Base-by-base conservation (phyloP, 129 eudicot species). In the Silybum marianum region DNA sequence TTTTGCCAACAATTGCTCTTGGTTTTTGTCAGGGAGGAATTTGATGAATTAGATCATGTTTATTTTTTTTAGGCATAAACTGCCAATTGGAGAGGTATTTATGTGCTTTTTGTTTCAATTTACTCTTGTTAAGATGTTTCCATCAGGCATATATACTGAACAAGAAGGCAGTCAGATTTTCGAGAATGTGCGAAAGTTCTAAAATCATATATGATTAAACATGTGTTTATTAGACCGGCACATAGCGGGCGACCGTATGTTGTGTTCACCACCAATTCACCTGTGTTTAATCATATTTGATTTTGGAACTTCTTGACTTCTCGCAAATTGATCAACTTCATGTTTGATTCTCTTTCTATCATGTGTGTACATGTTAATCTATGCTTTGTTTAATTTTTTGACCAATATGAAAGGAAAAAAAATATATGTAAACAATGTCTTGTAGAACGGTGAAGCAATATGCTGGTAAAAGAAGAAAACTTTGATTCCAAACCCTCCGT, bases 1-100 rank as follows among this genome's bases (percentile, higher is more conserved):
- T 71, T 84, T 74, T 51, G 71, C 71, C 81, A 69, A 76, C 81
- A 22, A 68, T 44, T 73, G 72, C 70, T 44, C 40, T 32, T 78
- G 71, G 71, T 68, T 63, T 67, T 75, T 48, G 21, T 79, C 23
- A 13, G 38, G 24, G 38, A 71, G 76, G 51, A 70, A 70, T 78
- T 30, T 19, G 21, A 74, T 77, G 75, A 81, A 68, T 54, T 82
- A 51, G 76, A 48, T 75, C 22, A 30, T 67, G 71, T 66, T 75
- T 75, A 82, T 46, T 42, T 82, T 82, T 70, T 71, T 32, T 32
- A 44, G 67, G 9, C 76, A 70, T 73, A 40, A 65, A 73, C 80
- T 74, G 74, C 40, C 74, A 7, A n/a, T 19, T 32, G 46, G 54
- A 34, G 63, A 65, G 28, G 14, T 8, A 23, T 21, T 65, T 21